A percentile compares a stretch with the other conserved stretches of the same genome.
Evolutionary conservation across 768 basidiomycete genomes (phyloP).

Genomic region (Gloeostereum incarnatum): DNA sequence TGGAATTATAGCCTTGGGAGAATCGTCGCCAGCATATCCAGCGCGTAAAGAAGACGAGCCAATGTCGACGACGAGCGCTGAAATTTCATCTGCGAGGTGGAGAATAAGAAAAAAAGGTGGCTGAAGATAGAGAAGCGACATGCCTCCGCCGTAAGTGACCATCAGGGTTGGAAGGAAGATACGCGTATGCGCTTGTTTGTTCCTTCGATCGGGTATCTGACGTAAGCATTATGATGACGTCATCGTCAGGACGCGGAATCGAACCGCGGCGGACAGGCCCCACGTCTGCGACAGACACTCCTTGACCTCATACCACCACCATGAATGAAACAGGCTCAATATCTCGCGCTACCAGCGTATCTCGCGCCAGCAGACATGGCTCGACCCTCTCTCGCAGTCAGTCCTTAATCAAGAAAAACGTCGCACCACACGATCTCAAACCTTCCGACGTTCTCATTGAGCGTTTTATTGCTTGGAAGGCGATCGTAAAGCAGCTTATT

Average conservation of each 20-base stretch:
- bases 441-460: slow-evolving; percentile 97
- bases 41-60: slow-evolving; percentile 85
- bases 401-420: slow-evolving; percentile 91
- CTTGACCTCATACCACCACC: not conserved
- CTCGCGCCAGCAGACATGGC: slow-evolving; percentile 51
- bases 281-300: too few relatives aligned
- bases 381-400: slow-evolving; percentile 75
- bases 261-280: not conserved
- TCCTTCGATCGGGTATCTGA: too few relatives aligned
- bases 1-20: slow-evolving; percentile 87
- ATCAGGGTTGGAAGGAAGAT: slow-evolving; percentile 23
- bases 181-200: not conserved
- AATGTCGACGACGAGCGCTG: slow-evolving; percentile 92
- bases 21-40: slow-evolving; percentile 96
- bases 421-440: slow-evolving; percentile 79
- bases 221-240: too few relatives aligned
- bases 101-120: slow-evolving; percentile 3
- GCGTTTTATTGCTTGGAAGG: slow-evolving; percentile 90
- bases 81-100: slow-evolving; percentile 74
- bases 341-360: slow-evolving; percentile 67
- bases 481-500: slow-evolving; percentile 91
- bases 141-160: slow-evolving; percentile 87
- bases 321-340: slow-evolving; percentile 35
- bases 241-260: not conserved
- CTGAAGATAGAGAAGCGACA: slow-evolving; percentile 12